These are phyloP conservation scores for Chaetomiaceae sp. DNA, from an alignment of 2,329 filamentous ascomycete genomes.

Conservation along the genomic window DNA sequence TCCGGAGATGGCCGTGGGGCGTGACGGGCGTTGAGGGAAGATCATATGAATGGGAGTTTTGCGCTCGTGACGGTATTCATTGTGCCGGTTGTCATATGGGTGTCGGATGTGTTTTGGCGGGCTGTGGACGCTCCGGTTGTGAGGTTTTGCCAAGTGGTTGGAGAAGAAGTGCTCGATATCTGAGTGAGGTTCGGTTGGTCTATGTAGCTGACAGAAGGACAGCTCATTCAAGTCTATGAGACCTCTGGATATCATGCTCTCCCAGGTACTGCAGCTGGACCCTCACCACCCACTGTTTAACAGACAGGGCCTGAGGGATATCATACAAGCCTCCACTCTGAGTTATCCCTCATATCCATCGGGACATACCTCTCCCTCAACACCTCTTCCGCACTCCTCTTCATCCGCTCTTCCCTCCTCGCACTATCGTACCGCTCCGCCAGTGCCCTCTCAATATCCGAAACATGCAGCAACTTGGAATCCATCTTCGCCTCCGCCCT, in stretches of 20 bases:
- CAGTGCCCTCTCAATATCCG: slow-evolving; percentile 47
- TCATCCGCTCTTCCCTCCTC: slow-evolving; percentile 36
- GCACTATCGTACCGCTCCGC: slow-evolving; percentile 45
- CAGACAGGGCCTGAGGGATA: too few species aligned
- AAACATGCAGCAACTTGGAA: slow-evolving; percentile 27
- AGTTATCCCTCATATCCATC: slow-evolving; percentile 43
- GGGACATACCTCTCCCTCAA: slow-evolving; percentile 53
- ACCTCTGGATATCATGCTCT: too few species aligned
- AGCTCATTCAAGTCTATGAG: too few species aligned
- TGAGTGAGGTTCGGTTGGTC: not conserved
- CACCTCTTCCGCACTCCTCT: slow-evolving; percentile 50
- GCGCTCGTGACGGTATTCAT: slow-evolving; percentile 44
- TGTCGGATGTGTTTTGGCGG: slow-evolving; percentile 54
- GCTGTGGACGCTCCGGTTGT: slow-evolving; percentile 53
- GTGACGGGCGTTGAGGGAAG: slow-evolving; percentile 42
- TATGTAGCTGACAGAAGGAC: too few species aligned
- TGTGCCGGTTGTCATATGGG: slow-evolving; percentile 50
- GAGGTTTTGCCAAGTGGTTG: slow-evolving; percentile 52
- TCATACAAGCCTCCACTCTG: slow-evolving; percentile 38
- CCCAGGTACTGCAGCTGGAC: too few species aligned
- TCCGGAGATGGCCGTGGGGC: slow-evolving; percentile 45
- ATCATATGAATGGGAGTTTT: slow-evolving; percentile 45
- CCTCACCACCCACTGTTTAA: too few species aligned
- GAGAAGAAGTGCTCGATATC: slow-evolving; percentile 40
- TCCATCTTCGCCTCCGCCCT: slow-evolving; percentile 31